Conservation (phyloP, 2,329 filamentous ascomycete genomes). For the Pestalotiopsis sp. region DNA sequence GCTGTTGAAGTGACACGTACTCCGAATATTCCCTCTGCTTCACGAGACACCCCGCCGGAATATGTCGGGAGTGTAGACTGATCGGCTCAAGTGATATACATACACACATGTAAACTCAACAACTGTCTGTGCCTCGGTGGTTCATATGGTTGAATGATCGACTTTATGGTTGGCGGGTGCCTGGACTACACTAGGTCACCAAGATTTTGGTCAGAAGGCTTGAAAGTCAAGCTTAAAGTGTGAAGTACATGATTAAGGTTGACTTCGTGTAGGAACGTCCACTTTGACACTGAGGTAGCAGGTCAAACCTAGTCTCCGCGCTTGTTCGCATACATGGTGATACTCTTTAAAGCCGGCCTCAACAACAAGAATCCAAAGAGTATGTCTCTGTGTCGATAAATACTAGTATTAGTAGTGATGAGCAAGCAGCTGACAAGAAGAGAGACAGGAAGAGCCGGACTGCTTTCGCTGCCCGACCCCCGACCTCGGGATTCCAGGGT, state of each 20-base stretch:
- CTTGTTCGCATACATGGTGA: background rate
- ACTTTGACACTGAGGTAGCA: background rate
- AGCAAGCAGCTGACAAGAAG: background rate
- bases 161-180: background rate
- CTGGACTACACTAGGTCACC: background rate
- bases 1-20: background rate
- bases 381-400: background rate
- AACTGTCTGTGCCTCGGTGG: constrained; percentile 1
- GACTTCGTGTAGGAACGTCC: too few species aligned
- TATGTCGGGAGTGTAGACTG: background rate
- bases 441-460: too few species aligned
- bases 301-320: background rate
- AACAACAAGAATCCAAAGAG: background rate
- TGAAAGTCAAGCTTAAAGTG: background rate
- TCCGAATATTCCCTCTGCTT: background rate
- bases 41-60: background rate
- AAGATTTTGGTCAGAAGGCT: background rate
- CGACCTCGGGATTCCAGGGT: background rate
- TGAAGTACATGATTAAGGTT: background rate
- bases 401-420: background rate
- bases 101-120: background rate
- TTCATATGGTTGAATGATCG: background rate
- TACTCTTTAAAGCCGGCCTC: background rate
- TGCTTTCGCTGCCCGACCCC: background rate
- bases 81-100: background rate